Evolutionary conservation across 2,329 filamentous ascomycete genomes (phyloP).

Genomic region (Nemania diffusa): DNA sequence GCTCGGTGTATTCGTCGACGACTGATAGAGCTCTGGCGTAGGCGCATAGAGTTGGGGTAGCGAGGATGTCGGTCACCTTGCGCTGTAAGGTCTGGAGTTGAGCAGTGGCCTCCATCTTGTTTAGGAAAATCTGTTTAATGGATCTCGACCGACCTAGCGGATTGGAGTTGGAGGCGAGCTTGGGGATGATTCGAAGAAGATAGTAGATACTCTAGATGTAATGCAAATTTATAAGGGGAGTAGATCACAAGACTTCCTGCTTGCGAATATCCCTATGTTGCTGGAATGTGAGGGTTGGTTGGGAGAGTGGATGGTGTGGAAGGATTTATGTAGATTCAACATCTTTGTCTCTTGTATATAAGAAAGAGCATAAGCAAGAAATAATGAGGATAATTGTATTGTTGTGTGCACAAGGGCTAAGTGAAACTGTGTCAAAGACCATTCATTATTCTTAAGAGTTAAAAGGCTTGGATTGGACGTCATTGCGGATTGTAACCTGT

Average conservation of each 20-base stretch:
- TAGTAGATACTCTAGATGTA: not conserved
- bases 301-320: not conserved
- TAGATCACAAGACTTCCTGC: constrained; percentile 4
- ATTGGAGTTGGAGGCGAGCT: not conserved
- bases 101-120: not conserved
- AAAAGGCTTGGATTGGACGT: not conserved
- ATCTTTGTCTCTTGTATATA: not conserved
- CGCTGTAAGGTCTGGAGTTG: not conserved
- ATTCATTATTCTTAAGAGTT: not conserved
- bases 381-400: not conserved
- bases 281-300: not conserved
- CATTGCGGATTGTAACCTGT: no score
- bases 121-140: no score
- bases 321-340: not conserved
- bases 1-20: constrained; percentile 15
- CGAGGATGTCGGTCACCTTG: not conserved
- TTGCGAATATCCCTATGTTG: not conserved
- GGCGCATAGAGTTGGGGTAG: not conserved
- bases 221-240: not conserved
- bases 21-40: constrained; percentile 1
- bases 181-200: not conserved
- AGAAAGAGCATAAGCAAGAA: not conserved
- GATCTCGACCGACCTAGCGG: no score
- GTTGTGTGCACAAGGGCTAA: not conserved
- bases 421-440: not conserved